Evolutionary conservation across 805 yeast genomes (phyloP).

Genomic region (Kregervanrija fluxuum): DNA sequence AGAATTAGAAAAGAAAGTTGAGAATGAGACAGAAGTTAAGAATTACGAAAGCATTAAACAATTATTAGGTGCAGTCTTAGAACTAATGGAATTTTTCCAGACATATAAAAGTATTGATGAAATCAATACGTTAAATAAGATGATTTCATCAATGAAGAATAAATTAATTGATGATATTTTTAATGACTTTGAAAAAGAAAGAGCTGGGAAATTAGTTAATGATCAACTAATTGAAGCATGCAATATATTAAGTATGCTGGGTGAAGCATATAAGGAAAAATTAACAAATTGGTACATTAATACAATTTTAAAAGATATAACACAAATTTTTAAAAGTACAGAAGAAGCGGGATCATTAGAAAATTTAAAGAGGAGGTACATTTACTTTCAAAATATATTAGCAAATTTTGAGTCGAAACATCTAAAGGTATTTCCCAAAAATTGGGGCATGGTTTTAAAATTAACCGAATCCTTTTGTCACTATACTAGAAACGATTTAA

Average conservation of each 20-base stretch:
- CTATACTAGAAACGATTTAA: constrained; percentile 61
- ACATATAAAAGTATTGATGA: constrained; percentile 80
- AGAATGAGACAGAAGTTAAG: constrained; percentile 22
- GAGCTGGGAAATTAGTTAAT: constrained; percentile 30
- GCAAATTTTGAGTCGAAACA: constrained; percentile 46
- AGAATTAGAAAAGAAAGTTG: constrained; percentile 42
- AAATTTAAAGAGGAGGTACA: constrained; percentile 72
- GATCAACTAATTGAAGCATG: constrained; percentile 55
- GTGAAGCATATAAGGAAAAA: constrained; percentile 47
- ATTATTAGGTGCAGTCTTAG: constrained; percentile 63
- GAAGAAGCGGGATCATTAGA: constrained; percentile 96
- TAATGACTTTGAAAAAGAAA: constrained; percentile 57
- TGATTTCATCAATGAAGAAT: constrained; percentile 51
- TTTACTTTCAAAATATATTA: constrained; percentile 70
- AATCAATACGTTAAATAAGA: constrained; percentile 56
- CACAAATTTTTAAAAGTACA: constrained; percentile 61
- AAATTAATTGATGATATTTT: constrained; percentile 63
- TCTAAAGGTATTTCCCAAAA: constrained; percentile 50
- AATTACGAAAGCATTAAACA: constrained; percentile 49
- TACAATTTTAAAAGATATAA: constrained; percentile 64
- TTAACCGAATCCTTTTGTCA: constrained; percentile 59
- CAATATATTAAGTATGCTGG: constrained; percentile 58
- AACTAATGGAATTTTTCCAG: constrained; percentile 64
- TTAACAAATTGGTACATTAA: constrained; percentile 69
- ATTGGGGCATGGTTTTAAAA: constrained; percentile 64